Percentiles rank a stretch among this genome's conserved stretches.
phyloP scores from a whole-genome alignment of 225 moss, liverwort and hornwort genomes.

The Sphagnum tenellum region DNA sequence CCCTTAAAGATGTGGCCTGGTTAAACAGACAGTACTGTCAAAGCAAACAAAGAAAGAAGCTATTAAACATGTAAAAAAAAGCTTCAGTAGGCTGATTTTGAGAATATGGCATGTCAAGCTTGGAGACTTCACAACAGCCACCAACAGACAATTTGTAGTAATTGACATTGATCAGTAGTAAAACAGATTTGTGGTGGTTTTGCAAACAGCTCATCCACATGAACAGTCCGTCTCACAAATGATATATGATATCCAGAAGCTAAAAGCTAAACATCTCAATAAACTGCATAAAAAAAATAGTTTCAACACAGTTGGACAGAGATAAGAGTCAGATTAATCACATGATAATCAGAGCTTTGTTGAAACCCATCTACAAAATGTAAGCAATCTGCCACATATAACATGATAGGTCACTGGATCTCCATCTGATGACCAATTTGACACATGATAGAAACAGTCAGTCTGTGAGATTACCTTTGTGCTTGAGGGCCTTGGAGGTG shows the following conservation, averaged over 20 bases:
- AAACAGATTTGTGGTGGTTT: constrained; percentile 9
- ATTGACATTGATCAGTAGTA: constrained; percentile 6
- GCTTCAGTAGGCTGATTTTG: too few species aligned
- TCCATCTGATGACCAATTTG: not conserved
- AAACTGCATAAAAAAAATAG: not conserved
- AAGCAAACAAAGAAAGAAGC: too few species aligned
- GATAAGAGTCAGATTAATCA: constrained; percentile 42
- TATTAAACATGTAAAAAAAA: too few species aligned
- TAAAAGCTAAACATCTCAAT: not conserved
- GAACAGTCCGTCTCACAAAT: constrained; percentile 12
- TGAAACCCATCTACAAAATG: constrained; percentile 33
- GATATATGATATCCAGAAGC: constrained; percentile 8
- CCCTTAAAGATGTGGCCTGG: too few species aligned
- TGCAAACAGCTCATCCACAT: constrained; percentile 13
- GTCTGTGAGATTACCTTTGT: constrained; percentile 17
- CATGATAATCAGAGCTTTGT: constrained; percentile 38
- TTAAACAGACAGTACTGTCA: too few species aligned
- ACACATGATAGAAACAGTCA: not conserved
- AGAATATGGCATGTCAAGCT: too few species aligned
- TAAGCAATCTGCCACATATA: constrained; percentile 38
- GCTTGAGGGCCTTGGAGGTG: constrained; percentile 15
- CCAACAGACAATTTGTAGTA: too few species aligned
- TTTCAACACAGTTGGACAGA: constrained; percentile 12
- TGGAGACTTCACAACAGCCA: too few species aligned
- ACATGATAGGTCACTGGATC: constrained; percentile 8